Conservation (phyloP, 2,329 filamentous ascomycete species). For the Penicillium hordei region DNA sequence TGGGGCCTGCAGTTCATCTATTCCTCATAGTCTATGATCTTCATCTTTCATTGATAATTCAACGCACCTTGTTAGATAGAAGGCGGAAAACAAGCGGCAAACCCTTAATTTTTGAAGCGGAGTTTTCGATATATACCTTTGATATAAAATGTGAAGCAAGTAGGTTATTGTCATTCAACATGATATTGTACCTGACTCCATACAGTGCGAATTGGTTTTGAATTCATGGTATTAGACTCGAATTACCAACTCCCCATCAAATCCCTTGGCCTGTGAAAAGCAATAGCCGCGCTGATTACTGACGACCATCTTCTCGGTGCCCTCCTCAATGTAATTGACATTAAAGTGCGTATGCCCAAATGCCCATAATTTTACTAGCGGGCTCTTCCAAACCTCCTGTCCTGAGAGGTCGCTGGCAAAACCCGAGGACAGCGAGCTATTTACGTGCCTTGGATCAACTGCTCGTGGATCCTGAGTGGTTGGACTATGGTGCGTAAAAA, state of each 20-base stretch:
- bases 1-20: not conserved
- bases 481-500: constrained; percentile 46
- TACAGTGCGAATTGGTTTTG: not conserved
- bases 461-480: constrained; percentile 24
- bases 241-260: not conserved
- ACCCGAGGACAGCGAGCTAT: constrained; percentile 36
- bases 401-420: constrained; percentile 46
- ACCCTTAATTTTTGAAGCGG: no score
- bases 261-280: not conserved
- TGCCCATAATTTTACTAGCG: constrained; percentile 45
- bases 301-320: constrained; percentile 36
- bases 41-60: not conserved
- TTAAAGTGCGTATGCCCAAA: constrained; percentile 54
- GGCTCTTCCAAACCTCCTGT: constrained; percentile 42
- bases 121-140: no score
- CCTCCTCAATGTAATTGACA: constrained; percentile 39
- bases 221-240: not conserved
- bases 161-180: not conserved
- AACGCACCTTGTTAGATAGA: not conserved
- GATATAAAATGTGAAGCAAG: not conserved
- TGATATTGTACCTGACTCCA: not conserved
- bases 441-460: constrained; percentile 33
- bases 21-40: not conserved
- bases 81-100: no score
- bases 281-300: constrained; percentile 43